Conservation (phyloP, 208 protist species). For the Trypanosoma caninum region DNA sequence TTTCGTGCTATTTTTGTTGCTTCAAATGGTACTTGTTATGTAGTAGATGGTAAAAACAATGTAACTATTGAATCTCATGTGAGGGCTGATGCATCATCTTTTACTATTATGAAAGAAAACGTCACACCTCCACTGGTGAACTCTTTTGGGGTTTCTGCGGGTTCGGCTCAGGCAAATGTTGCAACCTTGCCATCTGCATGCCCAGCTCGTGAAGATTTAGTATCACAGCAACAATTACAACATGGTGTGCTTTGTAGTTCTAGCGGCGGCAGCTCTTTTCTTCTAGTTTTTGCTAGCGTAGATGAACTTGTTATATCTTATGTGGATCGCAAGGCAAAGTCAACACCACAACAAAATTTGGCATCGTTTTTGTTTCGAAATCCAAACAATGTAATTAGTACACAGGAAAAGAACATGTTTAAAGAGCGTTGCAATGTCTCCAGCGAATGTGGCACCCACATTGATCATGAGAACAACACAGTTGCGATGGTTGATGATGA, state of each 20-base stretch:
- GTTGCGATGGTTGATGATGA: background rate
- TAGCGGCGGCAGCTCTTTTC: slow-evolving; percentile 33
- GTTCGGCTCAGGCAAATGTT: background rate
- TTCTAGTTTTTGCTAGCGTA: slow-evolving; percentile 63
- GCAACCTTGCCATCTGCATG: background rate
- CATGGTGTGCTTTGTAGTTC: slow-evolving; percentile 5
- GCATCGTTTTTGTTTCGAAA: no score
- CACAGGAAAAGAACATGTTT: no score
- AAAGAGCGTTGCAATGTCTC: no score
- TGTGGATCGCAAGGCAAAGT: slow-evolving; percentile 38
- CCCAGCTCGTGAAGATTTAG: background rate
- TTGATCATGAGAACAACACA: no score
- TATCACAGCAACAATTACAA: slow-evolving; percentile 5
- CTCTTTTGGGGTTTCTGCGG: background rate
- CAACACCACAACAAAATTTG: background rate
- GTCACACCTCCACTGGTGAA: slow-evolving; percentile 21
- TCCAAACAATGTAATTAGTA: no score
- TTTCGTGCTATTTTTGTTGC: slow-evolving; percentile 66
- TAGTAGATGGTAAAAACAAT: slow-evolving; percentile 39
- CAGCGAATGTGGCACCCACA: no score
- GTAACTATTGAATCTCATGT: slow-evolving; percentile 56
- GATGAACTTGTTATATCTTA: slow-evolving; percentile 76
- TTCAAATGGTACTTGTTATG: slow-evolving; percentile 60
- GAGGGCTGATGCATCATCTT: slow-evolving; percentile 67
- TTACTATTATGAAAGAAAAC: slow-evolving; percentile 51